Percentiles rank a stretch among this genome's conserved stretches.
phyloP scores from a whole-genome alignment of 169 alveolate species.

The Pseudocohnilembus persalinus region DNA sequence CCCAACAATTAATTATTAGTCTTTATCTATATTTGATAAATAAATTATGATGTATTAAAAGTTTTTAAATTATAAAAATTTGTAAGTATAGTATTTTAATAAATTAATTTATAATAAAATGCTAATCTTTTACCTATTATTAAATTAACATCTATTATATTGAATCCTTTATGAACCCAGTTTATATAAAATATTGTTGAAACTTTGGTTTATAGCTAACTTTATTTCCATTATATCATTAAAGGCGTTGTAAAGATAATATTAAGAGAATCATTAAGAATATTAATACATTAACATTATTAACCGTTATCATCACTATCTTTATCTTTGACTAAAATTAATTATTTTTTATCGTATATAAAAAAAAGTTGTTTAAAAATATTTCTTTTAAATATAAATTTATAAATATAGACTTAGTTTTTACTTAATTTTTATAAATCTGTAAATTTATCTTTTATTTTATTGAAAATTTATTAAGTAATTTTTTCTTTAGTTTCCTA shows the following conservation, averaged over 20 bases:
- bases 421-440: no score
- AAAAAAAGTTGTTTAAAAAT: no score
- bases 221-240: background rate
- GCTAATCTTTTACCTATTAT: background rate
- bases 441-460: no score
- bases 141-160: background rate
- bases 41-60: no score
- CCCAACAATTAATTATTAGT: background rate
- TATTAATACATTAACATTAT: background rate
- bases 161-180: background rate
- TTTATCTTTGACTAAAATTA: background rate
- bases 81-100: no score
- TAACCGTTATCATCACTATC: background rate
- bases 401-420: no score
- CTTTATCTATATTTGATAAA: background rate
- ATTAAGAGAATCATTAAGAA: background rate
- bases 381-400: no score
- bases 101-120: no score
- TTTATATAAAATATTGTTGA: background rate
- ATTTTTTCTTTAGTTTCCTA: no score
- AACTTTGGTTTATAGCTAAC: background rate
- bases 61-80: no score
- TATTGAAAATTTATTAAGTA: no score
- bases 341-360: no score
- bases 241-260: background rate